Evolutionary conservation across 495 filamentous ascomycete species (phyloP).

Genomic region (Neurospora intermedia): DNA sequence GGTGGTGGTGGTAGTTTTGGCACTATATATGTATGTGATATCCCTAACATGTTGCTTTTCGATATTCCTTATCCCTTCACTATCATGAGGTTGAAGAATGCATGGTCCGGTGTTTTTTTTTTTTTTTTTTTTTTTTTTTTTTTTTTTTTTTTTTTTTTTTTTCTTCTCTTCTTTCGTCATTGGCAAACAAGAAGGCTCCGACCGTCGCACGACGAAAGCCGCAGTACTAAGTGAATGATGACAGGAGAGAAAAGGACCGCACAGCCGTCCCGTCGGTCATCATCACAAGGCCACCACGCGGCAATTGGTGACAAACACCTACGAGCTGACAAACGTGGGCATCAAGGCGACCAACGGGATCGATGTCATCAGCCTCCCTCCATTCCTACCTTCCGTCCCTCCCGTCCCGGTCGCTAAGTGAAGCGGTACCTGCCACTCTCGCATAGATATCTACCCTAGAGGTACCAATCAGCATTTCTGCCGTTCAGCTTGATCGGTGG

Average conservation of each 20-base stretch:
- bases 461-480: too few relatives aligned
- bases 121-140: neutral
- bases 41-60: neutral
- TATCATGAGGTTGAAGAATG: neutral
- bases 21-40: neutral
- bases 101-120: too few relatives aligned
- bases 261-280: neutral
- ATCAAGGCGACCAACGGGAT: neutral
- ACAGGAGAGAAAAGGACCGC: neutral
- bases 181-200: neutral
- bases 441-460: too few relatives aligned
- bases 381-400: neutral
- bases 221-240: too few relatives aligned
- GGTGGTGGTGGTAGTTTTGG: neutral
- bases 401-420: too few relatives aligned
- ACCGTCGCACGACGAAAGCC: neutral
- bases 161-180: neutral
- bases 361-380: neutral
- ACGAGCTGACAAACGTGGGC: neutral
- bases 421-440: too few relatives aligned
- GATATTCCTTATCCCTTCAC: neutral
- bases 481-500: too few relatives aligned
- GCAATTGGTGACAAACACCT: neutral
- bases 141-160: neutral
- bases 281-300: neutral